A percentile compares a stretch with the other conserved stretches of the same genome.
Conservation (phyloP, 2,329 filamentous ascomycete genomes). For the Paecilomyces sp. region DNA sequence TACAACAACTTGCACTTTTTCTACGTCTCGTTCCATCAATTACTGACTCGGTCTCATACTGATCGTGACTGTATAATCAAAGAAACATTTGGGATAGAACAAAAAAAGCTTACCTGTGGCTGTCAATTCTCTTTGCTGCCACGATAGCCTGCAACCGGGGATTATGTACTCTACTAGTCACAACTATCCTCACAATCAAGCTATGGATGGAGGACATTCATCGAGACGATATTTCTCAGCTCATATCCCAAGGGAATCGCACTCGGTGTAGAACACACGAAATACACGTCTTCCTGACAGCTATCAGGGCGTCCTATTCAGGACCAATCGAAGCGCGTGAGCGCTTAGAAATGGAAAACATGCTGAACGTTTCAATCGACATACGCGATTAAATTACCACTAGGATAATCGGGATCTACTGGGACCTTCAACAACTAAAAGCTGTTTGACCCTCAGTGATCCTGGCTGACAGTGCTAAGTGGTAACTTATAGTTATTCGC, state of each 20-base stretch:
- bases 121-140: neutral
- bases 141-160: neutral
- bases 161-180: neutral
- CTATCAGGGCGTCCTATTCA: neutral
- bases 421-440: neutral
- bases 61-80: neutral
- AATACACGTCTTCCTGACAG: neutral
- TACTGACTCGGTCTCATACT: neutral
- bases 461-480: neutral
- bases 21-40: neutral
- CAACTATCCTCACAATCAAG: neutral
- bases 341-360: neutral
- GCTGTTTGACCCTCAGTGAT: neutral
- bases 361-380: neutral
- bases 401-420: no score
- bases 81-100: neutral
- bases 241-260: neutral
- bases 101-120: no score
- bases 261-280: neutral
- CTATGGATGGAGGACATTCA: neutral
- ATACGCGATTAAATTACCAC: neutral
- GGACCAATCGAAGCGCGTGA: neutral
- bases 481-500: no score
- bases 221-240: neutral
- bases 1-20: neutral